These are phyloP conservation scores for Eimeria maxima DNA, from an alignment of 169 alveolate genomes.

Conservation along the genomic window DNA sequence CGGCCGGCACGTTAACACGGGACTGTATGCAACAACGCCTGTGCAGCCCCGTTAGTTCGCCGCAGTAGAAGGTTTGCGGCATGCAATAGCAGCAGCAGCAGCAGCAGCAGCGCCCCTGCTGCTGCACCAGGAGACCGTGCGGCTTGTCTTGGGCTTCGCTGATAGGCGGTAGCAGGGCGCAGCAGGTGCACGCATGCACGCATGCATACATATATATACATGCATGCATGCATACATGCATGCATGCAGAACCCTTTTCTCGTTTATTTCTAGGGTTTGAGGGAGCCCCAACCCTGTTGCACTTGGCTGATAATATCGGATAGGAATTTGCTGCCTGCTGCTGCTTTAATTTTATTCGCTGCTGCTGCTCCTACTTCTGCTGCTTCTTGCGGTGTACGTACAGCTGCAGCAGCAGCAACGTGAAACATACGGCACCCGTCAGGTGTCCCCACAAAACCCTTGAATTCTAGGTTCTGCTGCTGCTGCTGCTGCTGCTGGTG, in stretches of 20 bases:
- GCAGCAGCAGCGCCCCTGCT: not conserved
- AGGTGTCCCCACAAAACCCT: constrained; percentile 21
- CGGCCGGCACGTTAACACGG: too few relatives aligned
- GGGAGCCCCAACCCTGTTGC: constrained; percentile 32
- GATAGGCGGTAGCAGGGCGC: not conserved
- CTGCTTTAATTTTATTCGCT: constrained; percentile 71
- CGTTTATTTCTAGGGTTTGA: not conserved
- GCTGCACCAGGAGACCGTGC: not conserved
- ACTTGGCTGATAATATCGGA: constrained; percentile 62
- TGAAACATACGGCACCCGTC: constrained; percentile 78
- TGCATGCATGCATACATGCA: not conserved
- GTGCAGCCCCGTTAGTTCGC: not conserved
- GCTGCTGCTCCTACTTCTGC: constrained; percentile 8
- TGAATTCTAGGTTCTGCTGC: not conserved
- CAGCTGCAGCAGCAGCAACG: constrained; percentile 65
- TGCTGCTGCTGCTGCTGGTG: not conserved
- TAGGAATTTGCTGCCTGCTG: constrained; percentile 82
- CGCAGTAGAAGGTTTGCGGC: not conserved
- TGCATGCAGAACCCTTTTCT: not conserved
- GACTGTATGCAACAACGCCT: not conserved
- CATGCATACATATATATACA: not conserved
- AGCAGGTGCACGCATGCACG: not conserved
- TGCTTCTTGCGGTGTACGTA: constrained; percentile 50
- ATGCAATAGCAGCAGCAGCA: not conserved
- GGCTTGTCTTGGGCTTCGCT: not conserved